Evolutionary conservation across 2,329 filamentous ascomycete species (phyloP).

Genomic region (Penicillium sp.): DNA sequence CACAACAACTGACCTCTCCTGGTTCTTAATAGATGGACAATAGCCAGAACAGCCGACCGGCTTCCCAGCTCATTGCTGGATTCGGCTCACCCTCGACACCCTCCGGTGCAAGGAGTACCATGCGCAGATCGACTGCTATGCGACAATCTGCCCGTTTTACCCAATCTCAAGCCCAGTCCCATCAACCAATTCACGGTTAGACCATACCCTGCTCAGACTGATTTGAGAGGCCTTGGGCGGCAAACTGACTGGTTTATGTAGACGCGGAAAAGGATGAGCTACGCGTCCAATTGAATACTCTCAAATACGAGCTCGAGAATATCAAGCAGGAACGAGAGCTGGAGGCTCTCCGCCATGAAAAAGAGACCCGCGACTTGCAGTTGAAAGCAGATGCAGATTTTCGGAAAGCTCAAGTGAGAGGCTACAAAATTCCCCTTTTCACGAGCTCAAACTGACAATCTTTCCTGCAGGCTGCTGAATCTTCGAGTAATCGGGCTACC

Average conservation of each 20-base stretch:
- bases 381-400: slow-evolving; percentile 83
- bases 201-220: not conserved
- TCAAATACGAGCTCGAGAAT: slow-evolving; percentile 84
- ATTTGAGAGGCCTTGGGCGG: not conserved
- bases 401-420: slow-evolving; percentile 59
- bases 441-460: not conserved
- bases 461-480: slow-evolving; percentile 51
- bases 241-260: slow-evolving; percentile 20
- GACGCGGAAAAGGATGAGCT: slow-evolving; percentile 68
- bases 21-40: slow-evolving; percentile 31
- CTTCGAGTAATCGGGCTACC: slow-evolving; percentile 50
- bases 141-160: slow-evolving; percentile 39
- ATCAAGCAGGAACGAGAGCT: slow-evolving; percentile 86
- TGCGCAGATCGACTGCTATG: slow-evolving; percentile 42
- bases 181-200: slow-evolving; percentile 42
- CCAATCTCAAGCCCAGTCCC: slow-evolving; percentile 37
- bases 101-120: slow-evolving; percentile 31
- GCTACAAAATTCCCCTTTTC: not conserved
- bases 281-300: slow-evolving; percentile 82
- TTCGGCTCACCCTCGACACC: slow-evolving; percentile 47
- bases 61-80: slow-evolving; percentile 61
- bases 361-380: slow-evolving; percentile 77
- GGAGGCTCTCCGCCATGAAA: slow-evolving; percentile 72
- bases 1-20: not conserved
- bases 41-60: slow-evolving; percentile 52